phyloP scores from a whole-genome alignment of 331 rosid species.

The Pyrus hybrid region DNA sequence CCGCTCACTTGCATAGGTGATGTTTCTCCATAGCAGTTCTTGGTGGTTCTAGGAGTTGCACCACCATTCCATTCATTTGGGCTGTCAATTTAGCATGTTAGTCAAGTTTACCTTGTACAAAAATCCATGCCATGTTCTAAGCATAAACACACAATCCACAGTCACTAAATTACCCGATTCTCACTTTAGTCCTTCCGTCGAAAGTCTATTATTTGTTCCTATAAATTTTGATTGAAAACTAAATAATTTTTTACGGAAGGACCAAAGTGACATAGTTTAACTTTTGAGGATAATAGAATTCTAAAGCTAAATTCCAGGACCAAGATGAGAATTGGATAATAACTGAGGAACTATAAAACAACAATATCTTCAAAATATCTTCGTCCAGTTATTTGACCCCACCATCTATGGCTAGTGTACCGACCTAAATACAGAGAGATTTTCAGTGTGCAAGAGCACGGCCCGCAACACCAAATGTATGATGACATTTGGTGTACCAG shows the following conservation, averaged over 20 bases:
- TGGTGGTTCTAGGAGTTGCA: slow-evolving; percentile 27
- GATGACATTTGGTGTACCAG: too few relatives aligned
- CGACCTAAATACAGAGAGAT: neutral
- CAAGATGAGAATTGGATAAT: neutral
- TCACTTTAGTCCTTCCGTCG: neutral
- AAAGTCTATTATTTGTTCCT: neutral
- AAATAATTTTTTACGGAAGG: neutral
- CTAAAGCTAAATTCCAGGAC: neutral
- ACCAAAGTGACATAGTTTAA: neutral
- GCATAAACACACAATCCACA: too few relatives aligned
- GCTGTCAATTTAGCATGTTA: slow-evolving; percentile 25
- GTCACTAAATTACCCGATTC: neutral
- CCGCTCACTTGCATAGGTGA: slow-evolving; percentile 40
- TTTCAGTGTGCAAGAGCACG: too few relatives aligned
- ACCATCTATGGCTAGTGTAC: neutral
- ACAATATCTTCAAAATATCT: neutral
- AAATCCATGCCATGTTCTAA: too few relatives aligned
- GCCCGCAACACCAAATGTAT: too few relatives aligned
- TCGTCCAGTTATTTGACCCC: neutral
- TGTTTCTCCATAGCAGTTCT: slow-evolving; percentile 85
- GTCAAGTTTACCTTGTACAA: neutral
- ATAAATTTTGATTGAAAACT: neutral
- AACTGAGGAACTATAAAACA: neutral
- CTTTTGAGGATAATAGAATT: neutral
- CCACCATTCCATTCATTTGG: slow-evolving; percentile 66